Evolutionary conservation across 139 green algal genomes (phyloP), one percentile per base, ranked within the genome.

Genomic region (Coelastrella sp.): DNA sequence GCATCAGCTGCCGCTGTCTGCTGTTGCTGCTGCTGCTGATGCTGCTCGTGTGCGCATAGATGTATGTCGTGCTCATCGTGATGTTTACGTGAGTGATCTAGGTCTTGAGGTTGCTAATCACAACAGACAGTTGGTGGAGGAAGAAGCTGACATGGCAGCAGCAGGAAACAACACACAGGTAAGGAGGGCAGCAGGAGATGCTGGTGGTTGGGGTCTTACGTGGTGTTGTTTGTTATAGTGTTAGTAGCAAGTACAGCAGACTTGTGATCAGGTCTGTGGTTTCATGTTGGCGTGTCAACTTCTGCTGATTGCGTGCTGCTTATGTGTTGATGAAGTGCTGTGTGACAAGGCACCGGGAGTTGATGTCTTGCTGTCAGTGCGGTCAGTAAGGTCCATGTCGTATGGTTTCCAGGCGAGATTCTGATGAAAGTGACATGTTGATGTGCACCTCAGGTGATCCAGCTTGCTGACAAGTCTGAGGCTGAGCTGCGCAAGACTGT

Each of bases 81-180:
- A 85, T n/a, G 15, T 85, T 27, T 67, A 85, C 30, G 43, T 77
- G 30, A 63, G 62, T 76, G 79, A 85, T 41, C 79, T 76, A 43
- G 27, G 30, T 13, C 38, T 48, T 13, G 79, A 85, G 63, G 0
- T 85, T 27, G 38, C 59, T 0, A 35, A 38, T 17, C 75, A 82
- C 53, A 82, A 64, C 75, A 82, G 15, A 53, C 25, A 37, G 23
- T 9, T 35, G 30, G 35, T 71, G 35, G 53, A 71, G 21, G 53
- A 57, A 0, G 75, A 82, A 45, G 75, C 75, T 19, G 75, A 82
- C 45, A 57, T 13, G 15, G 45, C 45, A 57, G 1, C 45, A 57
- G 15, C 45, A 57, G 45, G 45, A 57, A 9, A 0, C 45, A 57
- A n/a, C n/a, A n/a, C n/a, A n/a, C n/a, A n/a, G n/a, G n/a, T n/a